Conservation (phyloP, 805 yeast genomes). For the Yamadazyma sp. region DNA sequence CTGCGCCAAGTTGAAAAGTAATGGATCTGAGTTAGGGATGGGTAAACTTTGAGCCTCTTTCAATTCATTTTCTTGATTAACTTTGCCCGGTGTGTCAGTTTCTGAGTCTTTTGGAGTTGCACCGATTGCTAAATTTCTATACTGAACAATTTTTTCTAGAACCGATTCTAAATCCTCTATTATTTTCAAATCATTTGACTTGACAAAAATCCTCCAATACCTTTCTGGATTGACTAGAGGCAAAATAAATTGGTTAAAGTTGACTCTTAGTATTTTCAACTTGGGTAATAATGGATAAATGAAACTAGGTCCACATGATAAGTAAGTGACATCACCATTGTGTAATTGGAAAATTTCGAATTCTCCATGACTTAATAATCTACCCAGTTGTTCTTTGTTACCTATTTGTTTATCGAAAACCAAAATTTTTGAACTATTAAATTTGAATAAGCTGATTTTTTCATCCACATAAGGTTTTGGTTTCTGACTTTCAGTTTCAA, state of each 20-base stretch:
- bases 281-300: constrained; percentile 73
- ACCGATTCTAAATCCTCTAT: constrained; percentile 31
- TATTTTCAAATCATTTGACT: constrained; percentile 24
- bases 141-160: constrained; percentile 39
- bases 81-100: background rate
- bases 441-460: constrained; percentile 34
- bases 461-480: constrained; percentile 25
- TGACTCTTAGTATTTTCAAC: constrained; percentile 53
- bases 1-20: constrained; percentile 13
- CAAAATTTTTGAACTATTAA: constrained; percentile 28
- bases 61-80: background rate
- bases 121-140: constrained; percentile 29
- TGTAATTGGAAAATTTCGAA: constrained; percentile 59
- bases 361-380: constrained; percentile 57
- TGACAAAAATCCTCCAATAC: constrained; percentile 59
- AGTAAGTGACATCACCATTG: constrained; percentile 54
- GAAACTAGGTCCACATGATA: constrained; percentile 63
- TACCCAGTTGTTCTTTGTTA: constrained; percentile 26
- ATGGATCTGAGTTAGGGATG: constrained; percentile 4
- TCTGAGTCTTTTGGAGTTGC: constrained; percentile 2
- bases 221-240: constrained; percentile 73
- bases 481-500: constrained; percentile 3
- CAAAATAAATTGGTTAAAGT: constrained; percentile 48
- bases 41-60: constrained; percentile 2
- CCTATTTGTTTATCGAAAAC: constrained; percentile 33